A percentile compares a stretch with the other conserved stretches of the same genome.
These are phyloP conservation scores for Pyracantha coccinea DNA, from an alignment of 331 rosid species.

Conservation along the genomic window DNA sequence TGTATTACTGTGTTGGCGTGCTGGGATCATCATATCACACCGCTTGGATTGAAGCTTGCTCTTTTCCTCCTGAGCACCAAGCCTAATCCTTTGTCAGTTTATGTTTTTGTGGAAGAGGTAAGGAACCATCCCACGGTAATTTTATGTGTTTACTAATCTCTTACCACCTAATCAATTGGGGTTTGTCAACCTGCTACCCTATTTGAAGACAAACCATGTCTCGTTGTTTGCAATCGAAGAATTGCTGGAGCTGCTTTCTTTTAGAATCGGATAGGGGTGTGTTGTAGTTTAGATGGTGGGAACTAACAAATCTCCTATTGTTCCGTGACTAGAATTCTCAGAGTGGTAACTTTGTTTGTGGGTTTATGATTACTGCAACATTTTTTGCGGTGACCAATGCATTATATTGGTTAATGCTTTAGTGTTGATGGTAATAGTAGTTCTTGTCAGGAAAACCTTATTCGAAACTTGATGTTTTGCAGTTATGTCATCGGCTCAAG, in stretches of 20 bases:
- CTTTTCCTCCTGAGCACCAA: conserved; percentile 63
- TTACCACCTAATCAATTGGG: not conserved
- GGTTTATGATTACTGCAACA: not conserved
- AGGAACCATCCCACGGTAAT: conserved; percentile 7
- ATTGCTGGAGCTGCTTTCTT: not conserved
- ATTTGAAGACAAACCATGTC: not conserved
- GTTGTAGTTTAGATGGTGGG: not conserved
- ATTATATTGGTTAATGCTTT: not conserved
- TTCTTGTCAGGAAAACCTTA: conserved; percentile 6
- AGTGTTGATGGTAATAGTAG: not conserved
- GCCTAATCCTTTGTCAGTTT: conserved; percentile 70
- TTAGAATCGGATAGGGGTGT: not conserved
- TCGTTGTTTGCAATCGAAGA: not conserved
- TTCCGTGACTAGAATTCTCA: not conserved
- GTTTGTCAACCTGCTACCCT: not conserved
- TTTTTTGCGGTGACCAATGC: not conserved
- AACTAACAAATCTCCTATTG: not conserved
- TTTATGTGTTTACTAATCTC: conserved; percentile 2
- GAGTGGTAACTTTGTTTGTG: not conserved
- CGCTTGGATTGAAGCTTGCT: conserved; percentile 27
- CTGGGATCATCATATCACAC: conserved; percentile 35
- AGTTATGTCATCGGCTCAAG: conserved; percentile 41
- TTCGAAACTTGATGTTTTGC: conserved; percentile 29
- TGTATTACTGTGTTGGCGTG: conserved; percentile 39
- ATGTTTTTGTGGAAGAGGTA: conserved; percentile 59